Conservation (phyloP, 78 protist genomes). For the Dictyostelium brefeldianum region DNA sequence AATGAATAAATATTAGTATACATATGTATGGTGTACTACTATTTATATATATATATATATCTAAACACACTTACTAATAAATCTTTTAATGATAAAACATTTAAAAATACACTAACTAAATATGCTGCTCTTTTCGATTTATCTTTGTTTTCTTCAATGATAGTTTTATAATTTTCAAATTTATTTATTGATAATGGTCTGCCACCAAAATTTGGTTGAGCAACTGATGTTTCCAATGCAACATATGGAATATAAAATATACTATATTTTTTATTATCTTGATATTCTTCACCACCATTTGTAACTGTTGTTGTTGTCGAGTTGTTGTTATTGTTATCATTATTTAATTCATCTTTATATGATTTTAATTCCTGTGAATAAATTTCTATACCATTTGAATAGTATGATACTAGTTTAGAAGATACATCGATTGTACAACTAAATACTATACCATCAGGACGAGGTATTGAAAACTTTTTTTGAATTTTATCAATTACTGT, state of each 20-base stretch:
- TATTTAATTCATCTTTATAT: neutral
- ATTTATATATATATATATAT: neutral
- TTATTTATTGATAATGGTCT: neutral
- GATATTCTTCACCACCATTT: neutral
- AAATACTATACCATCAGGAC: slow-evolving; percentile 6
- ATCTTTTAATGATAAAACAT: neutral
- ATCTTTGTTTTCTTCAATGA: neutral
- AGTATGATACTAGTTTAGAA: neutral
- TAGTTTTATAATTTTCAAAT: neutral
- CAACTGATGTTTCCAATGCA: neutral
- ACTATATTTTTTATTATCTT: neutral
- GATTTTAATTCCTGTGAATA: neutral
- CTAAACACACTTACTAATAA: neutral
- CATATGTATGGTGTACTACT: neutral
- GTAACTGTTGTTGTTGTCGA: neutral
- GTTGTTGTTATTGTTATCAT: neutral
- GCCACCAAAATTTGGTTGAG: slow-evolving; percentile 11
- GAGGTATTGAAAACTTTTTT: neutral
- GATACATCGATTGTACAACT: neutral
- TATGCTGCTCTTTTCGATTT: neutral
- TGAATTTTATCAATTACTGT: neutral
- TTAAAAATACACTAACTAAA: neutral
- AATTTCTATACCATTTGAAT: slow-evolving; percentile 2
- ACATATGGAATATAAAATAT: slow-evolving; percentile 9
- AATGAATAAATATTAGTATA: neutral